Conservation (phyloP, 352 stramenopile species). For the Lagenidium sp. region DNA sequence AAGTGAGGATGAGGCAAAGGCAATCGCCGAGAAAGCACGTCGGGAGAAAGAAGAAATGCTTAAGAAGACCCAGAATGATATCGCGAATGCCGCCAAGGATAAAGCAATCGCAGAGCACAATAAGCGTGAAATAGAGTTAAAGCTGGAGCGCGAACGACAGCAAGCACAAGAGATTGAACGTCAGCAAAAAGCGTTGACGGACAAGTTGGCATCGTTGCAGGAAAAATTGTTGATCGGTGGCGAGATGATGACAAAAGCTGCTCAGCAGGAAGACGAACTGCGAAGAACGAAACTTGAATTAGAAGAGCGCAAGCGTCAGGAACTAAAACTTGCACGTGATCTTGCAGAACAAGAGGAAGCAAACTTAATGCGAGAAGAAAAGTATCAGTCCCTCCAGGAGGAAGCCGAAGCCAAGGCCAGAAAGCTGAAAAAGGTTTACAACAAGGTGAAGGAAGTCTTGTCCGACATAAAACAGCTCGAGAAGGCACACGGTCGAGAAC, state of each 20-base stretch:
- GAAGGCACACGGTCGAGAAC: conserved; percentile 87
- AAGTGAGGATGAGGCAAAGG: conserved; percentile 66
- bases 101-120: conserved; percentile 79
- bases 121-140: conserved; percentile 78
- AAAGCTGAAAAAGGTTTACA: conserved; percentile 95
- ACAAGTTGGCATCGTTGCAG: conserved; percentile 89
- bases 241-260: conserved; percentile 92
- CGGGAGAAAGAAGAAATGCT: conserved; percentile 72
- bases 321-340: conserved; percentile 83
- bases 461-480: conserved; percentile 92
- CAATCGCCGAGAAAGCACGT: conserved; percentile 60
- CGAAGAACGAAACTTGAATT: conserved; percentile 90
- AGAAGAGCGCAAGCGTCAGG: conserved; percentile 82
- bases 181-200: conserved; percentile 70
- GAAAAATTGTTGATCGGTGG: conserved; percentile 88
- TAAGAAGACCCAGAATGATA: conserved; percentile 55
- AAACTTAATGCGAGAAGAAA: conserved; percentile 90
- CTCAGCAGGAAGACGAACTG: conserved; percentile 92
- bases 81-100: conserved; percentile 63
- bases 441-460: conserved; percentile 85
- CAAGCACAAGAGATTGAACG: conserved; percentile 50
- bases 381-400: conserved; percentile 85
- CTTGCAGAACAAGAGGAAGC: conserved; percentile 92
- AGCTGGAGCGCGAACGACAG: conserved; percentile 84
- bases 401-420: conserved; percentile 94